phyloP scores from a whole-genome alignment of 2,329 filamentous ascomycete genomes.

The Alternaria incomplexa region DNA sequence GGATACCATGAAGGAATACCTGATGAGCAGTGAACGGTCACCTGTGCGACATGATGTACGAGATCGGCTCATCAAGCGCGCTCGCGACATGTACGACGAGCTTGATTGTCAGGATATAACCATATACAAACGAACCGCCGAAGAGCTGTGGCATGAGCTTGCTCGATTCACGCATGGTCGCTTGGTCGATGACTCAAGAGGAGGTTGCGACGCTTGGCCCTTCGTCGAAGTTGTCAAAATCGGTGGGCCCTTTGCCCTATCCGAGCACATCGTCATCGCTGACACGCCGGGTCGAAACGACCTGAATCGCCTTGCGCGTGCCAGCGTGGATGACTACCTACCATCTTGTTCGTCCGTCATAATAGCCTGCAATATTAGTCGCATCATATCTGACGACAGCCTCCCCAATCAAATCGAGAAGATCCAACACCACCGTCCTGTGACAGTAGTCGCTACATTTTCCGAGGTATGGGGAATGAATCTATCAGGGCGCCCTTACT shows the following conservation, averaged over 20 bases:
- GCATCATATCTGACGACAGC: not conserved
- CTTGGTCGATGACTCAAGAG: not conserved
- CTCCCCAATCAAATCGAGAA: not conserved
- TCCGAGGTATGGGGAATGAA: not conserved
- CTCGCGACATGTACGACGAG: not conserved
- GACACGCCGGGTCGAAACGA: not conserved
- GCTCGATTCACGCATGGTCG: not conserved
- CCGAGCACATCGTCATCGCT: not conserved
- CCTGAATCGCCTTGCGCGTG: not conserved
- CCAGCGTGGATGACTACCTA: not conserved
- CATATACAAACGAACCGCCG: not conserved
- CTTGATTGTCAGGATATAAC: not conserved
- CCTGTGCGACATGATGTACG: not conserved
- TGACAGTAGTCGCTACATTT: not conserved
- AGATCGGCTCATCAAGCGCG: not conserved
- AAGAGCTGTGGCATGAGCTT: not conserved
- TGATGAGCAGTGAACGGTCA: not conserved
- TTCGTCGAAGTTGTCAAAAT: not conserved
- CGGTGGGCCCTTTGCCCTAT: not conserved
- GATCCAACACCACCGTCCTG: not conserved
- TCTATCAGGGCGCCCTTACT: not conserved
- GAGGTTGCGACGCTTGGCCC: not conserved
- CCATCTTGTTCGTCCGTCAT: not conserved
- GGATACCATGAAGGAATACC: not conserved
- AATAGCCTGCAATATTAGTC: not conserved